These are phyloP conservation scores for Escallonia herrerae DNA, from an alignment of 129 eudicot species.

Conservation along the genomic window DNA sequence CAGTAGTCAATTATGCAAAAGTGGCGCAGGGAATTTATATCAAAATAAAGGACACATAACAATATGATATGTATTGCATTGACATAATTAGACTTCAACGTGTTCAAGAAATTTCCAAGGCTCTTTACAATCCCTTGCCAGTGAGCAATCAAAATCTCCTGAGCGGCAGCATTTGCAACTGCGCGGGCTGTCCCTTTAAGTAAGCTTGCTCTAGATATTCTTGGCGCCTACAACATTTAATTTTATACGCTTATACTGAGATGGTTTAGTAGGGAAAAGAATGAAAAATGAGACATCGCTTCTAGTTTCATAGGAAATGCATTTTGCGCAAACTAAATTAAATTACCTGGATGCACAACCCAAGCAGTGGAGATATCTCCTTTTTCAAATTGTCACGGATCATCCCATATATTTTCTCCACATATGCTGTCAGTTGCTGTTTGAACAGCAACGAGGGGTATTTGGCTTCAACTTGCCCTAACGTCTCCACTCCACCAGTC, in stretches of 20 bases:
- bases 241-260: constrained; percentile 8
- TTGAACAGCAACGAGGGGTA: constrained; percentile 90
- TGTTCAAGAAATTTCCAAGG: constrained; percentile 65
- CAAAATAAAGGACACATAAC: background rate
- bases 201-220: constrained; percentile 84
- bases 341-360: constrained; percentile 86
- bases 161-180: constrained; percentile 82
- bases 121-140: constrained; percentile 97
- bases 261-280: background rate
- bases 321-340: background rate
- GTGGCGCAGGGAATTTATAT: no score
- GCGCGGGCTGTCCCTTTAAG: constrained; percentile 72
- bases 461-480: constrained; percentile 64
- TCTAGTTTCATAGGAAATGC: background rate
- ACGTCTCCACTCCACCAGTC: constrained; percentile 38
- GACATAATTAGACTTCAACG: constrained; percentile 73
- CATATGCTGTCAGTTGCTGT: constrained; percentile 88
- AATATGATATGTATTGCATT: constrained; percentile 17
- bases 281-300: background rate
- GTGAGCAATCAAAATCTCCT: constrained; percentile 78
- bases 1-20: no score
- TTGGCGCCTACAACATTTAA: constrained; percentile 82
- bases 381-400: constrained; percentile 76
- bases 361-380: constrained; percentile 87
- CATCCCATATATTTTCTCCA: constrained; percentile 85